These are phyloP conservation scores for Amanita thiersii DNA, from an alignment of 768 basidiomycete genomes.

Conservation along the genomic window DNA sequence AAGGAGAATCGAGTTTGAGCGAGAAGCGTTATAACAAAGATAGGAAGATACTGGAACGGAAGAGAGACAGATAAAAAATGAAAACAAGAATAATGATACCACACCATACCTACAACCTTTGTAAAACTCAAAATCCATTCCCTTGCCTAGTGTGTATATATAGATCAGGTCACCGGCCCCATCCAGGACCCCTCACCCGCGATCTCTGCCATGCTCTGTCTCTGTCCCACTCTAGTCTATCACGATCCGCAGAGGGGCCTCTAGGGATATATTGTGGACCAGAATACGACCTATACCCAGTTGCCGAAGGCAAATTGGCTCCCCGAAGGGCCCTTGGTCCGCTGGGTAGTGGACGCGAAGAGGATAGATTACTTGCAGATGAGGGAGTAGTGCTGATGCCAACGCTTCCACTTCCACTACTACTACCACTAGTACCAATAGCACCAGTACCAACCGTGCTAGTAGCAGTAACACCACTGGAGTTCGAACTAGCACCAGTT, in stretches of 20 bases:
- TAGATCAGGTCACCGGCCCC: conserved; percentile 23
- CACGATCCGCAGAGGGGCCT: conserved; percentile 45
- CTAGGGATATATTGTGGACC: conserved; percentile 33
- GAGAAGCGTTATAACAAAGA: too few species aligned
- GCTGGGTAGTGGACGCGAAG: conserved; percentile 18
- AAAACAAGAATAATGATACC: too few species aligned
- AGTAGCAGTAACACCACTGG: background rate
- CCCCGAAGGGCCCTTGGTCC: conserved; percentile 15
- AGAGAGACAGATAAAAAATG: too few species aligned
- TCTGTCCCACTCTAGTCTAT: conserved; percentile 36
- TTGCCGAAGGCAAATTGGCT: conserved; percentile 6
- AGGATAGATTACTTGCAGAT: conserved; percentile 19
- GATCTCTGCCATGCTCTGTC: conserved; percentile 24
- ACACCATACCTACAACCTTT: too few species aligned
- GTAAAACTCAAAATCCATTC: too few species aligned
- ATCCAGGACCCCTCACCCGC: conserved; percentile 25
- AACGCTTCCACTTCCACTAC: conserved; percentile 11
- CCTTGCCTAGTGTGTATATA: too few species aligned
- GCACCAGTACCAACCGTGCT: background rate
- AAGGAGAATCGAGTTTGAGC: too few species aligned
- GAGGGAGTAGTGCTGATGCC: conserved; percentile 19
- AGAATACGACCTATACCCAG: conserved; percentile 12
- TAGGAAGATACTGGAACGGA: too few species aligned
- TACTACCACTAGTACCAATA: background rate
- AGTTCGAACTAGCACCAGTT: background rate